These are phyloP conservation scores for Emericellopsis cladophorae DNA, from an alignment of 2,329 filamentous ascomycete genomes.

Conservation along the genomic window DNA sequence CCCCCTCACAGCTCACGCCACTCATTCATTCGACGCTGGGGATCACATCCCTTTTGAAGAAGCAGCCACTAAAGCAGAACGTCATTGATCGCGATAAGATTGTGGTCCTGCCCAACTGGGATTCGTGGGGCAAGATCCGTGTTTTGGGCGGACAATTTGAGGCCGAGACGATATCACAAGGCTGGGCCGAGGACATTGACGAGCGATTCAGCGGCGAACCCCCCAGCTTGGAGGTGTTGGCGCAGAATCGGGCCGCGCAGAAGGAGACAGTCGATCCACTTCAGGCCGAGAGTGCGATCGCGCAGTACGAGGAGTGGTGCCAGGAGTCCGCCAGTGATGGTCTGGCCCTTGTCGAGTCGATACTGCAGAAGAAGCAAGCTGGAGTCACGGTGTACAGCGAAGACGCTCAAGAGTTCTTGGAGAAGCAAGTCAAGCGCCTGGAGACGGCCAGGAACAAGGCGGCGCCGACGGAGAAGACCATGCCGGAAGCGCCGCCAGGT, in stretches of 20 bases:
- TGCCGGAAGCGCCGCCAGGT: constrained; percentile 3
- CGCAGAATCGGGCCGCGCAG: constrained; percentile 10
- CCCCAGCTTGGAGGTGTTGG: constrained; percentile 6
- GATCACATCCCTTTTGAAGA: constrained; percentile 72
- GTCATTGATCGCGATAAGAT: constrained; percentile 92
- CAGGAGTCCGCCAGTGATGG: constrained; percentile 58
- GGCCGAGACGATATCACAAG: constrained; percentile 71
- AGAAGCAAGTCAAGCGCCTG: constrained; percentile 61
- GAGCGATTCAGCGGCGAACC: constrained; percentile 23
- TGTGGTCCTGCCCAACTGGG: constrained; percentile 91
- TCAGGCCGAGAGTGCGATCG: constrained; percentile 40
- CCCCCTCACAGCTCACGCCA: constrained; percentile 63
- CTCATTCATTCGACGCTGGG: constrained; percentile 77
- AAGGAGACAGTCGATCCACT: constrained; percentile 5
- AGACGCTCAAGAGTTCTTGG: constrained; percentile 67
- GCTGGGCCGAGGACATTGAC: constrained; percentile 78
- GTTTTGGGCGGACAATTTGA: constrained; percentile 87
- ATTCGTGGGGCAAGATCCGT: constrained; percentile 94
- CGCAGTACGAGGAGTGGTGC: constrained; percentile 68
- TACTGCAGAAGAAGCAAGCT: constrained; percentile 19
- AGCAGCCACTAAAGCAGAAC: constrained; percentile 72
- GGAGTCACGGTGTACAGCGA: constrained; percentile 23
- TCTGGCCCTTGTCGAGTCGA: constrained; percentile 24
- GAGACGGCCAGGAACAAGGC: constrained; percentile 48
- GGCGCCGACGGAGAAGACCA: constrained; percentile 6